These are phyloP conservation scores for Brassica balearica DNA, from an alignment of 441 rosid genomes.

Conservation along the genomic window DNA sequence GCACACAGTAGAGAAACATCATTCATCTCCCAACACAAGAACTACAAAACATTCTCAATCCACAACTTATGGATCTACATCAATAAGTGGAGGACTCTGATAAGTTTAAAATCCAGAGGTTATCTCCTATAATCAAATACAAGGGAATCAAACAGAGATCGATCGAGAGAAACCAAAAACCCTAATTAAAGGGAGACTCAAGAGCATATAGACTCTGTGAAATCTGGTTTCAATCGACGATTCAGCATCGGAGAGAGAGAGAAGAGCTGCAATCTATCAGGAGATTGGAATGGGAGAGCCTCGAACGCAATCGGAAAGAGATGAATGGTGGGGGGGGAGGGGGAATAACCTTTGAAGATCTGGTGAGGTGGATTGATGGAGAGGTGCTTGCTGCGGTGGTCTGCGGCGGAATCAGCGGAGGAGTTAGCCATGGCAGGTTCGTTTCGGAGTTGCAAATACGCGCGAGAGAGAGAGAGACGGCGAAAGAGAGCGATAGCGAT, in stretches of 20 bases:
- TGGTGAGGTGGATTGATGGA: constrained; percentile 69
- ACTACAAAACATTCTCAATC: background rate
- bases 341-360: constrained; percentile 65
- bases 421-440: constrained; percentile 78
- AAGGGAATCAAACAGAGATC: background rate
- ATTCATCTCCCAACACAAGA: background rate
- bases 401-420: constrained; percentile 55
- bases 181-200: constrained; percentile 44
- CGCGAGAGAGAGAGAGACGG: constrained; percentile 10
- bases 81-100: background rate
- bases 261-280: constrained; percentile 1
- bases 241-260: constrained; percentile 7
- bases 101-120: background rate
- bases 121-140: background rate
- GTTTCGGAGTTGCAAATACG: constrained; percentile 39
- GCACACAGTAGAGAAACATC: constrained; percentile 43
- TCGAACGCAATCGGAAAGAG: constrained; percentile 4
- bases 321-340: background rate
- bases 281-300: constrained; percentile 25
- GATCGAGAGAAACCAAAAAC: constrained; percentile 42
- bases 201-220: background rate
- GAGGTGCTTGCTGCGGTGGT: constrained; percentile 62
- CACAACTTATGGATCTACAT: constrained; percentile 24
- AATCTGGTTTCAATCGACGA: constrained; percentile 28
- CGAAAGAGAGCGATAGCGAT: constrained; percentile 37